Percentiles rank a stretch among this genome's conserved stretches.
phyloP scores from a whole-genome alignment of 2,329 filamentous ascomycete species.

The Colletotrichum sp. region DNA sequence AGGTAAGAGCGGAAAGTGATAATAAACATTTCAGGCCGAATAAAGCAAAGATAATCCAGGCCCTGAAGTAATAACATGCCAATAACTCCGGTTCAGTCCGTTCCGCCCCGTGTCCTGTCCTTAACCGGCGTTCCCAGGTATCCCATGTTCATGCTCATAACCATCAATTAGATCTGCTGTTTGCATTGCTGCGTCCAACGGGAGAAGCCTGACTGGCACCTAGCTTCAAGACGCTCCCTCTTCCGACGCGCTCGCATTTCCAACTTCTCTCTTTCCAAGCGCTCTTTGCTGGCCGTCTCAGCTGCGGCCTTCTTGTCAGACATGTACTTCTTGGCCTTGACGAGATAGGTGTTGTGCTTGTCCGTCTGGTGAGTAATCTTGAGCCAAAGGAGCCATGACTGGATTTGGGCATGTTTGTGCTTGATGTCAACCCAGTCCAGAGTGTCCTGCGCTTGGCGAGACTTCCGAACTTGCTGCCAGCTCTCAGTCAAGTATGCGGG shows the following conservation, averaged over 20 bases:
- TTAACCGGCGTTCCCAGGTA: slow-evolving; percentile 4
- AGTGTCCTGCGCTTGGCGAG: slow-evolving; percentile 33
- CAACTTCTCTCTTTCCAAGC: slow-evolving; percentile 28
- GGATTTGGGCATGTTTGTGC: slow-evolving; percentile 58
- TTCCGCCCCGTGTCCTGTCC: slow-evolving; percentile 4
- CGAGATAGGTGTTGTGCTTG: slow-evolving; percentile 50
- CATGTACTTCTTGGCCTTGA: slow-evolving; percentile 42
- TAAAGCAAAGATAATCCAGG: neutral
- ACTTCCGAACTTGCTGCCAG: slow-evolving; percentile 31
- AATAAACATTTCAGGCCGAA: neutral
- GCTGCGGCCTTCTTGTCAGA: slow-evolving; percentile 15
- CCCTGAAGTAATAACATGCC: neutral
- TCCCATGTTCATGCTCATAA: slow-evolving; percentile 9
- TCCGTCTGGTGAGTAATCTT: slow-evolving; percentile 53
- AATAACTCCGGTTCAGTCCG: neutral
- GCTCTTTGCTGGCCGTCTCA: slow-evolving; percentile 31
- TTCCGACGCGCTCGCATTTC: slow-evolving; percentile 30
- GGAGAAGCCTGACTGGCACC: slow-evolving; percentile 21
- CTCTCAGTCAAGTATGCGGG: slow-evolving; percentile 26
- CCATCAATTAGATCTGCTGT: slow-evolving; percentile 5
- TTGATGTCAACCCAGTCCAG: slow-evolving; percentile 47
- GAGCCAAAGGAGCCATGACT: slow-evolving; percentile 62
- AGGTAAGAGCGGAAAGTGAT: neutral
- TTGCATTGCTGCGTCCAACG: slow-evolving; percentile 23
- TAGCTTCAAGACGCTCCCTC: slow-evolving; percentile 24